Conservation (phyloP, 1,284 basidiomycete genomes). For the Ceratobasidium sp. region DNA sequence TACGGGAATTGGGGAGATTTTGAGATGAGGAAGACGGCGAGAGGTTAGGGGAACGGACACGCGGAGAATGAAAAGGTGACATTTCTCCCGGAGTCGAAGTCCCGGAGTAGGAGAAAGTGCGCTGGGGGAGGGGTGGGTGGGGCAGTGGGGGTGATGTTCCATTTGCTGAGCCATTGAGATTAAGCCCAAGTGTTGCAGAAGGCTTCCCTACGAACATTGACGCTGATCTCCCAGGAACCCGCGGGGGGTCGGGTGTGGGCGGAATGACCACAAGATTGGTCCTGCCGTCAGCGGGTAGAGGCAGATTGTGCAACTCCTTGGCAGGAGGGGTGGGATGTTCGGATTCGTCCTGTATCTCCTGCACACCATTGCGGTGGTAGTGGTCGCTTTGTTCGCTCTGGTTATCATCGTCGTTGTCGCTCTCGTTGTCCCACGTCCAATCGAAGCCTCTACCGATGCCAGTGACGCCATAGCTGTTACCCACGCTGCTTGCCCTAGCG, state of each 20-base stretch:
- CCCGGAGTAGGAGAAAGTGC: slow-evolving; percentile 48
- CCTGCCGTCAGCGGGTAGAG: slow-evolving; percentile 41
- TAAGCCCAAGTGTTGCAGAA: slow-evolving; percentile 49
- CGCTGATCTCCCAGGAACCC: slow-evolving; percentile 7
- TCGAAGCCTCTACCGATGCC: slow-evolving; percentile 84
- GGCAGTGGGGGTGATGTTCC: slow-evolving; percentile 37
- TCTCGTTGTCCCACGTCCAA: slow-evolving; percentile 66
- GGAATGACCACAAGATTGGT: slow-evolving; percentile 41
- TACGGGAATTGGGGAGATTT: slow-evolving; percentile 51
- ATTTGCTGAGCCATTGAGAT: slow-evolving; percentile 47
- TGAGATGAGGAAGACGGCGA: slow-evolving; percentile 54
- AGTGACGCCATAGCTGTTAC: slow-evolving; percentile 74
- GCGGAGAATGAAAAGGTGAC: slow-evolving; percentile 48
- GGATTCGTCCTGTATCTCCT: slow-evolving; percentile 50
- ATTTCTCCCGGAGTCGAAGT: slow-evolving; percentile 52
- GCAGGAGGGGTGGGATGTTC: slow-evolving; percentile 42
- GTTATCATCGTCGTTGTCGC: slow-evolving; percentile 43
- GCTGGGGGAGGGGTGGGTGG: slow-evolving; percentile 53
- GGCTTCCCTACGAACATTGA: slow-evolving; percentile 30
- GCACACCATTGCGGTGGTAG: neutral
- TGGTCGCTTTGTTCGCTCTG: slow-evolving; percentile 31
- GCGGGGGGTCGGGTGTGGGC: slow-evolving; percentile 27
- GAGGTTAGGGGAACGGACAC: slow-evolving; percentile 49
- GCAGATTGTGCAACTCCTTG: slow-evolving; percentile 32
- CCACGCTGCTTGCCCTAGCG: slow-evolving; percentile 42